Base-by-base conservation (phyloP, 192 early-diverging fungal species). In the Coemansia sp. region DNA sequence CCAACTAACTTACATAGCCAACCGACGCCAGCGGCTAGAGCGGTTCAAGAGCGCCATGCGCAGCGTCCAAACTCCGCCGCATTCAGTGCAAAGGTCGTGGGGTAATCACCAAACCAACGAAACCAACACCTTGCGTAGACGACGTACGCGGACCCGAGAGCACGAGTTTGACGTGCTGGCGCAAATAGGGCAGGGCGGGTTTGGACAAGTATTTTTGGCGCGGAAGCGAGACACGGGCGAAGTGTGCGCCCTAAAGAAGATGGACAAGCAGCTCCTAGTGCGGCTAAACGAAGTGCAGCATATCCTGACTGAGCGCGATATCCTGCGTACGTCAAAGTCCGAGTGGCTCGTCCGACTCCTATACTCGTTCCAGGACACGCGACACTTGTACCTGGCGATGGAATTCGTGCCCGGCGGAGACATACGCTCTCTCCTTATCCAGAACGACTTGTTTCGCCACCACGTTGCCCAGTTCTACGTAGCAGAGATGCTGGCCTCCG, bases 271-370 rank as follows among this genome's bases (percentile, higher is more conserved):
- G 59, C 72, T 87, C 36, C 77, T 93, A 40, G 81, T 86, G 24
- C 60, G 79, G n/a, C 77, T 91, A 46, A 86, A 86, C 54, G 91
- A 93, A 65, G 91, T 86, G 38, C 82, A 88, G 63, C 90, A 92
- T 51, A 90, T 92, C 40, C 62, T 89, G 54, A 91, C 88, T 11
- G 92, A 92, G 64, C 87, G 92, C 32, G 92, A 94, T 56, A 87
- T 94, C 59, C 84, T 94, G 45, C 83, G 89, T 1, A 85, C 86
- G 14, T 85, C 89, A 19, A 68, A 87, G 60, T 87, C 86, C 7
- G 75, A 79, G 19, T 97, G 94, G 94, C 91, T 97, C 29, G 94
- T 97, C 29, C 93, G 92, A 74, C 81, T 97, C 37, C 87, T 94
- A 29, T 97, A 96, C 64, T 90, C 94, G 5, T 97, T 97, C 69